phyloP scores from a whole-genome alignment of 495 filamentous ascomycete species.

The Parachaetomium inaequale region DNA sequence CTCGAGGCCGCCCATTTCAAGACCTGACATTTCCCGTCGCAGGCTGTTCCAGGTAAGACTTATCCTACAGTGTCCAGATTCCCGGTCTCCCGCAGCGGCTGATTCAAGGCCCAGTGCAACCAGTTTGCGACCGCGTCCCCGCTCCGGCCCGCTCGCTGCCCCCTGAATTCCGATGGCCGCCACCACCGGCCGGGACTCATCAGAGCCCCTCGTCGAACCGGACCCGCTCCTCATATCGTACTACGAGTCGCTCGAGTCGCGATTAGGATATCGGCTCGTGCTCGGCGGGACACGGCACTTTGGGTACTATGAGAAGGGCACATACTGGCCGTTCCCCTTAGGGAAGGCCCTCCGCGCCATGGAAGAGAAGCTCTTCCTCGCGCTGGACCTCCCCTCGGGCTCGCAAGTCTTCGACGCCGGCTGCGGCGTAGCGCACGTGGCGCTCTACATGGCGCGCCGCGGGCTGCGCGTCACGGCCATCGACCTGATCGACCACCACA shows the following conservation, averaged over 20 bases:
- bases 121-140: neutral
- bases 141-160: neutral
- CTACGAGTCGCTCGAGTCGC: constrained; percentile 43
- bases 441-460: constrained; percentile 43
- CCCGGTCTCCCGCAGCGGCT: neutral
- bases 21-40: neutral
- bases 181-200: neutral
- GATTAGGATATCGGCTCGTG: constrained; percentile 48
- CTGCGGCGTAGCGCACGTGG: constrained; percentile 51
- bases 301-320: constrained; percentile 46
- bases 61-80: neutral
- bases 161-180: neutral
- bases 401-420: constrained; percentile 51
- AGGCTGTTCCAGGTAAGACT: neutral
- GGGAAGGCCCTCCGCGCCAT: constrained; percentile 40
- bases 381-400: constrained; percentile 36
- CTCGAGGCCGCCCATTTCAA: neutral
- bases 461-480: constrained; percentile 45
- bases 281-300: constrained; percentile 52
- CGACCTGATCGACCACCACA: constrained; percentile 51
- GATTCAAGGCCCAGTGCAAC: neutral
- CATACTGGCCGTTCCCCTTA: constrained; percentile 51
- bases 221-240: constrained; percentile 24
- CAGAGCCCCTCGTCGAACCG: neutral
- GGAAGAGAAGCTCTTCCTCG: constrained; percentile 47